Conservation (phyloP, 768 basidiomycete species). For the Heimioporus sp. region DNA sequence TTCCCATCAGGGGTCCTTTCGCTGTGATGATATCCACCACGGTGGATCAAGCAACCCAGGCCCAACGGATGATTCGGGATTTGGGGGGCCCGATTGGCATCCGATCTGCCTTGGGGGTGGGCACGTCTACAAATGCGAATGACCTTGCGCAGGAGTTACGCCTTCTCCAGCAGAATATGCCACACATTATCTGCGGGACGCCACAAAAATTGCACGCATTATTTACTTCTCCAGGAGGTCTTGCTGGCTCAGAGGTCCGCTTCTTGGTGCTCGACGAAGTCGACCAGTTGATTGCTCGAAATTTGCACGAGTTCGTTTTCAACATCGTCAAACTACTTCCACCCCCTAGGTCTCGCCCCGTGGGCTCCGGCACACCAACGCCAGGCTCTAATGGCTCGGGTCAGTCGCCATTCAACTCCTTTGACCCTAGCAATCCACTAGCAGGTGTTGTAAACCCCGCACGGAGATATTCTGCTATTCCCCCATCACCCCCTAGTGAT, state of each 20-base stretch:
- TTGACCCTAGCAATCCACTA: slow-evolving; percentile 41
- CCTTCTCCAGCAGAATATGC: slow-evolving; percentile 84
- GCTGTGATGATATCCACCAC: slow-evolving; percentile 97
- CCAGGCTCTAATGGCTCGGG: slow-evolving; percentile 31
- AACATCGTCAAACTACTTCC: slow-evolving; percentile 91
- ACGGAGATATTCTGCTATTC: slow-evolving; percentile 60
- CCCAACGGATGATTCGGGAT: slow-evolving; percentile 92
- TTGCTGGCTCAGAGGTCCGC: slow-evolving; percentile 80
- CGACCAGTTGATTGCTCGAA: slow-evolving; percentile 96
- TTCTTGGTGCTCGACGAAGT: slow-evolving; percentile 97
- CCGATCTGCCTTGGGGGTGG: slow-evolving; percentile 85
- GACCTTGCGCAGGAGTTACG: slow-evolving; percentile 76
- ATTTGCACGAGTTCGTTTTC: slow-evolving; percentile 93
- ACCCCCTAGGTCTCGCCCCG: slow-evolving; percentile 71
- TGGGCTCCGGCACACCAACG: slow-evolving; percentile 34
- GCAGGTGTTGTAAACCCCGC: slow-evolving; percentile 37
- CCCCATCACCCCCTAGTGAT: slow-evolving; percentile 45
- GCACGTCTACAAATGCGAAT: slow-evolving; percentile 59
- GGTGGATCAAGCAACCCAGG: slow-evolving; percentile 97
- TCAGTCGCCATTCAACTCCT: slow-evolving; percentile 44
- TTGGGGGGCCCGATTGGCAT: slow-evolving; percentile 92
- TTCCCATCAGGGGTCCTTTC: slow-evolving; percentile 68
- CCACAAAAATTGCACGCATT: slow-evolving; percentile 95
- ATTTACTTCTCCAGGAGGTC: slow-evolving; percentile 76
- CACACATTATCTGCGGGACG: slow-evolving; percentile 95